These are phyloP conservation scores for Phytophthora pistaciae DNA, from an alignment of 352 stramenopile genomes.

Conservation along the genomic window DNA sequence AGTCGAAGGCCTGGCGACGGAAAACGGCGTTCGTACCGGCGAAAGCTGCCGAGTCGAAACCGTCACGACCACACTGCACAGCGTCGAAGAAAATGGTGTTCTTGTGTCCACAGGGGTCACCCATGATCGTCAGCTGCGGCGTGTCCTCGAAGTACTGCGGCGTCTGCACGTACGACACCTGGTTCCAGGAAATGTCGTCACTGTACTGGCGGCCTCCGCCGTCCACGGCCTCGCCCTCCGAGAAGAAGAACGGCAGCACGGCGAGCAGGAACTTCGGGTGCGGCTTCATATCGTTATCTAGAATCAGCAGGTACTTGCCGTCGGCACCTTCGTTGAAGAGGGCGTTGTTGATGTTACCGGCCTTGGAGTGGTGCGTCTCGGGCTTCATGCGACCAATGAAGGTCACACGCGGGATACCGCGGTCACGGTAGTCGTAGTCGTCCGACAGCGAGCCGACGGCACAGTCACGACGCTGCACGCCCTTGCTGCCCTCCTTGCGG, in stretches of 20 bases:
- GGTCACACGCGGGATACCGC: constrained; percentile 85
- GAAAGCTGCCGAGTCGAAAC: constrained; percentile 89
- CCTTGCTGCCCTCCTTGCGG: constrained; percentile 85
- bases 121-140: constrained; percentile 86
- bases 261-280: constrained; percentile 90
- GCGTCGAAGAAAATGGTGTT: constrained; percentile 94
- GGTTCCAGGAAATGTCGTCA: constrained; percentile 92
- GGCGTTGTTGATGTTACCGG: constrained; percentile 93
- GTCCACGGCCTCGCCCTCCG: constrained; percentile 87
- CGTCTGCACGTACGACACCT: constrained; percentile 91
- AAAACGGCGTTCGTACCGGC: constrained; percentile 92
- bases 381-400: constrained; percentile 92
- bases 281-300: constrained; percentile 95
- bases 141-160: constrained; percentile 92
- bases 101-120: constrained; percentile 89
- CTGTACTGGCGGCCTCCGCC: constrained; percentile 87
- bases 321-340: constrained; percentile 92
- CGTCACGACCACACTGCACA: constrained; percentile 88
- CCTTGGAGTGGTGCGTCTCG: constrained; percentile 91
- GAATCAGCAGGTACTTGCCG: constrained; percentile 91
- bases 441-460: constrained; percentile 87
- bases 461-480: constrained; percentile 85
- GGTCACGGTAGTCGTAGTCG: constrained; percentile 93
- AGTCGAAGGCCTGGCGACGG: constrained; percentile 90
- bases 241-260: constrained; percentile 92